Evolutionary conservation across 176 grass and related monocot genomes (phyloP).

Genomic region (Canna indica): DNA sequence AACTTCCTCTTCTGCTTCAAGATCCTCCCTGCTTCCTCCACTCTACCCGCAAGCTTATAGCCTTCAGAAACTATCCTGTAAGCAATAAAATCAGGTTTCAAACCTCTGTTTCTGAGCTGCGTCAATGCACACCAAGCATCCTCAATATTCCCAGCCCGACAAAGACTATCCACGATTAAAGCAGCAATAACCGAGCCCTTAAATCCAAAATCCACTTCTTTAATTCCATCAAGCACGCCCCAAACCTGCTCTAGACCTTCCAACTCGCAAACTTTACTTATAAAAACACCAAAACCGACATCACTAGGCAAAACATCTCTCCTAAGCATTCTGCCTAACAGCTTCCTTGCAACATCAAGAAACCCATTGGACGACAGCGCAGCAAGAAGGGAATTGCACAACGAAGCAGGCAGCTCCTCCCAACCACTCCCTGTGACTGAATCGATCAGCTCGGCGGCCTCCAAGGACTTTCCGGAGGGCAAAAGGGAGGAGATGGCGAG

Average conservation of each 20-base stretch:
- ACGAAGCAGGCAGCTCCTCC: constrained; percentile 15
- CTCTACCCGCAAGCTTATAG: constrained; percentile 31
- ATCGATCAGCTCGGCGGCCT: constrained; percentile 6
- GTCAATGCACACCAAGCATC: constrained; percentile 57
- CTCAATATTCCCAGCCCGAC: constrained; percentile 42
- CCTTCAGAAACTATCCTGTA: constrained; percentile 70
- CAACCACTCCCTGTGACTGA: not conserved
- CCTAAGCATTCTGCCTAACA: constrained; percentile 54
- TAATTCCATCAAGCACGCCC: constrained; percentile 27
- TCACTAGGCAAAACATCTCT: constrained; percentile 24
- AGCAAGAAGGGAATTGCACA: constrained; percentile 50
- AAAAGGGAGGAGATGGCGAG: constrained; percentile 14
- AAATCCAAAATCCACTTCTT: constrained; percentile 3
- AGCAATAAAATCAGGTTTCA: constrained; percentile 75
- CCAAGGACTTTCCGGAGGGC: not conserved
- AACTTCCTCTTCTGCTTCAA: constrained; percentile 91
- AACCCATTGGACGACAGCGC: constrained; percentile 28
- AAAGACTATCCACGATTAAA: constrained; percentile 42
- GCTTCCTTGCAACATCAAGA: constrained; percentile 31
- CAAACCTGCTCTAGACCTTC: constrained; percentile 26
- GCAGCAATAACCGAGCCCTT: constrained; percentile 47
- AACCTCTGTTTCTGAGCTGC: constrained; percentile 38
- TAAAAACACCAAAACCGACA: constrained; percentile 59
- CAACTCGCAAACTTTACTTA: constrained; percentile 23
- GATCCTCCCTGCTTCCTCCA: constrained; percentile 51